Conservation (phyloP, 352 stramenopile species). For the Phytophthora brassicae region DNA sequence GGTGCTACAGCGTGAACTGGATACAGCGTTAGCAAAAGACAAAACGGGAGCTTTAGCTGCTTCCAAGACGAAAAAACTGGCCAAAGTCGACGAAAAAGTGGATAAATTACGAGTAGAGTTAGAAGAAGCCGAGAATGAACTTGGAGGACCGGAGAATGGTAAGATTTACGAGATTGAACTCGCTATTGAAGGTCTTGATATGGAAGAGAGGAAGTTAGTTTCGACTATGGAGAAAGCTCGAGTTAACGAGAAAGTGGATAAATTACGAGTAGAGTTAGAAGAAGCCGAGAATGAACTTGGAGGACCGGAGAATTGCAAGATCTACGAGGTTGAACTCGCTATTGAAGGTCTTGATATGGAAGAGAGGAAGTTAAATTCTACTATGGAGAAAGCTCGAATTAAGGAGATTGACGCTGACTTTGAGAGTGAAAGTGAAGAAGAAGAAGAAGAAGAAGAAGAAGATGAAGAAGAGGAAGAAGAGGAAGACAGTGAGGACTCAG, state of each 20-base stretch:
- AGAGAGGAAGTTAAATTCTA: constrained; percentile 24
- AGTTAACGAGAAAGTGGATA: no score
- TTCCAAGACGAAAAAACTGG: constrained; percentile 27
- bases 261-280: no score
- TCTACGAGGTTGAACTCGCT: constrained; percentile 45
- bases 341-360: constrained; percentile 37
- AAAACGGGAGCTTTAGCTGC: constrained; percentile 20
- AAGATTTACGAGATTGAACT: constrained; percentile 53
- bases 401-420: constrained; percentile 29
- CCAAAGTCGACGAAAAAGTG: constrained; percentile 39
- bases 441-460: constrained; percentile 19
- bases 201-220: constrained; percentile 29
- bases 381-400: constrained; percentile 26
- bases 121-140: constrained; percentile 29
- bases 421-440: constrained; percentile 21
- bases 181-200: constrained; percentile 37
- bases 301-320: constrained; percentile 38
- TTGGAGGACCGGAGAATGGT: constrained; percentile 27
- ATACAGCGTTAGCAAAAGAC: constrained; percentile 16
- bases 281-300: constrained; percentile 19
- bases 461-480: constrained; percentile 18
- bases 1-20: constrained; percentile 16
- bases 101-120: constrained; percentile 37
- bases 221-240: constrained; percentile 26
- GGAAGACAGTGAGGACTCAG: constrained; percentile 7